Evolutionary conservation across 2,329 filamentous ascomycete species (phyloP).

Genomic region (Nothophoma quercina): DNA sequence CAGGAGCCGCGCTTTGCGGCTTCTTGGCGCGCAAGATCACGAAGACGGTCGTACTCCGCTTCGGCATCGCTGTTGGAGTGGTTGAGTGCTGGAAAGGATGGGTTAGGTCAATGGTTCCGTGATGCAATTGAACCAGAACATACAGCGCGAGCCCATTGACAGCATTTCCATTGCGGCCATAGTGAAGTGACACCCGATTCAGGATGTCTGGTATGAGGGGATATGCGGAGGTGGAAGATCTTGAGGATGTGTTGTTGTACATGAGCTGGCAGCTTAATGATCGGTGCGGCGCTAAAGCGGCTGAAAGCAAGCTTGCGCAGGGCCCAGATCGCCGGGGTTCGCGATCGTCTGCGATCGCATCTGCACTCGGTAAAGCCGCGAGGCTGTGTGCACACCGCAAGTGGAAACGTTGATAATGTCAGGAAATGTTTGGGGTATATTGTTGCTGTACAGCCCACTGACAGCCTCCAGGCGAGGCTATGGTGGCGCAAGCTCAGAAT

Average conservation of each 20-base stretch:
- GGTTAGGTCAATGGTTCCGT: neutral
- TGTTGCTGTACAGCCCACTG: slow-evolving; percentile 9
- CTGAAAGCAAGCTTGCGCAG: slow-evolving; percentile 15
- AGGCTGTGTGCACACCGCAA: slow-evolving; percentile 2
- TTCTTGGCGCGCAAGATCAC: slow-evolving; percentile 82
- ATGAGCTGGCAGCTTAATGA: slow-evolving; percentile 17
- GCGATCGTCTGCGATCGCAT: slow-evolving; percentile 4
- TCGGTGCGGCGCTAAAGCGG: slow-evolving; percentile 17
- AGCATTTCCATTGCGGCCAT: slow-evolving; percentile 46
- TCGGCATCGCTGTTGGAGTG: slow-evolving; percentile 59
- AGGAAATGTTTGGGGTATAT: slow-evolving; percentile 10
- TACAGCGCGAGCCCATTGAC: slow-evolving; percentile 47
- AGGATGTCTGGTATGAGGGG: slow-evolving; percentile 1
- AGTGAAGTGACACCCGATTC: slow-evolving; percentile 20
- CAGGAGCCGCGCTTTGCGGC: slow-evolving; percentile 78
- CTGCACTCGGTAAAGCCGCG: slow-evolving; percentile 6
- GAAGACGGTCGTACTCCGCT: slow-evolving; percentile 89
- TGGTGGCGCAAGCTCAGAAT: slow-evolving; percentile 62
- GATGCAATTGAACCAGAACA: slow-evolving; percentile 10
- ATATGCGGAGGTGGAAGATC: neutral
- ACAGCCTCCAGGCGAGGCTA: neutral
- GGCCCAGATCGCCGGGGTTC: slow-evolving; percentile 21
- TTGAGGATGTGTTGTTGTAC: slow-evolving; percentile 25
- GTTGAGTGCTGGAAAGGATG: slow-evolving; percentile 41
- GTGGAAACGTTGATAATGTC: slow-evolving; percentile 4